Evolutionary conservation across 2,329 filamentous ascomycete genomes (phyloP).

Genomic region (Capronia coronata): DNA sequence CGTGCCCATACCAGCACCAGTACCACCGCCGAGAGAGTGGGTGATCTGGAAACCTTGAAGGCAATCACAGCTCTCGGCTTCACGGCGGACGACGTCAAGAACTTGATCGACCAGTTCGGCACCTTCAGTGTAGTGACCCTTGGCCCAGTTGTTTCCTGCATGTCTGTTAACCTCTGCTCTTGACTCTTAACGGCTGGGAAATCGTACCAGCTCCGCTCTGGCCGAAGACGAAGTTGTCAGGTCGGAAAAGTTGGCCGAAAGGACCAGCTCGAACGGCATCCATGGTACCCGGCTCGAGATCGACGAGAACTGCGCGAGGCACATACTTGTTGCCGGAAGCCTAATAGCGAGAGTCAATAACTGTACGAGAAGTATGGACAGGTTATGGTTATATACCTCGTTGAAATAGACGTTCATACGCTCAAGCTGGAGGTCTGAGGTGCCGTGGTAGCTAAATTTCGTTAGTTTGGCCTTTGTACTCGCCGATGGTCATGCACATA

Average conservation of each 20-base stretch:
- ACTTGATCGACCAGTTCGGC: slow-evolving; percentile 98
- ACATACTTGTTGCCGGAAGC: slow-evolving; percentile 98
- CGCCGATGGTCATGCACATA: slow-evolving; percentile 47
- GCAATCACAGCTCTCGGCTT: slow-evolving; percentile 98
- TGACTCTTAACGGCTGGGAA: neutral
- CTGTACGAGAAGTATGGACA: no score
- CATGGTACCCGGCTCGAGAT: slow-evolving; percentile 99
- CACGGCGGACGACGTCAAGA: slow-evolving; percentile 94
- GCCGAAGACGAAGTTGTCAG: slow-evolving; percentile 99
- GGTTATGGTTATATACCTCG: slow-evolving; percentile 53
- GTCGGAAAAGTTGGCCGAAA: slow-evolving; percentile 98
- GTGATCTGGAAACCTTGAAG: slow-evolving; percentile 99
- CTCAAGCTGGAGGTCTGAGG: slow-evolving; percentile 98
- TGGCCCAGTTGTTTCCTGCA: slow-evolving; percentile 92
- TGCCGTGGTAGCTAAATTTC: slow-evolving; percentile 78
- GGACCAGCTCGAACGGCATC: slow-evolving; percentile 97
- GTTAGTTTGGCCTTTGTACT: slow-evolving; percentile 5
- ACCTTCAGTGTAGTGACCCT: slow-evolving; percentile 99
- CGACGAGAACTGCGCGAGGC: slow-evolving; percentile 96
- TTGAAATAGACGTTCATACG: slow-evolving; percentile 99
- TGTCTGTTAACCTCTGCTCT: slow-evolving; percentile 14
- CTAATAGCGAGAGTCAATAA: slow-evolving; percentile 52
- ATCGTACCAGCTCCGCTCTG: slow-evolving; percentile 82
- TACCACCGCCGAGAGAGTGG: slow-evolving; percentile 99
- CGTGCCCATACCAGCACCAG: slow-evolving; percentile 99